These are phyloP conservation scores for Aspergillus neotritici DNA, from an alignment of 2,329 filamentous ascomycete species.

Conservation along the genomic window DNA sequence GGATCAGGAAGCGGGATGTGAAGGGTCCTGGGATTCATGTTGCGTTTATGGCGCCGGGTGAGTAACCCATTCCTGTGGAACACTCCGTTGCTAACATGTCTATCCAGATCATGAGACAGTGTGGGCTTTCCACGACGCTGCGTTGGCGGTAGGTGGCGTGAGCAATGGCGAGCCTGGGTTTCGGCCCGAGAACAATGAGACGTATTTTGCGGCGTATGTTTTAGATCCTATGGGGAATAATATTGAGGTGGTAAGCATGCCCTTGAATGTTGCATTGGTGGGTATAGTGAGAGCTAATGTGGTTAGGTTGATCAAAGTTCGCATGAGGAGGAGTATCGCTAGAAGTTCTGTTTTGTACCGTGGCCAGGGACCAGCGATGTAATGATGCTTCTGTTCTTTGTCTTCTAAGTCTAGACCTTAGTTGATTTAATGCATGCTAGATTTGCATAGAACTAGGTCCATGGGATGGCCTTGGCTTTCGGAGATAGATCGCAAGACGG, in stretches of 20 bases:
- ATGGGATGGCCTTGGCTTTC: too few relatives aligned
- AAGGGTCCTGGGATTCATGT: slow-evolving; percentile 15
- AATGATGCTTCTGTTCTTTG: too few relatives aligned
- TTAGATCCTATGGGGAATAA: slow-evolving; percentile 50
- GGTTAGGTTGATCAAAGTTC: too few relatives aligned
- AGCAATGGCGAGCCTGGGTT: slow-evolving; percentile 48
- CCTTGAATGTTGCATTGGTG: too few relatives aligned
- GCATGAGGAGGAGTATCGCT: too few relatives aligned
- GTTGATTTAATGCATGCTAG: too few relatives aligned
- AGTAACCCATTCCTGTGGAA: slow-evolving; percentile 1
- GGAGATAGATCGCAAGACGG: too few relatives aligned
- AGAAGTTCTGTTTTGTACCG: too few relatives aligned
- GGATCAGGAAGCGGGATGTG: slow-evolving; percentile 18
- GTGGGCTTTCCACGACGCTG: slow-evolving; percentile 43
- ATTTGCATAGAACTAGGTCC: too few relatives aligned
- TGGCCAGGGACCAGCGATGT: too few relatives aligned
- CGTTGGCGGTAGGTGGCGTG: slow-evolving; percentile 41
- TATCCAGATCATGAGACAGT: slow-evolving; percentile 41
- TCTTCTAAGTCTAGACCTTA: too few relatives aligned
- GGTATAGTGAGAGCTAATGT: too few relatives aligned
- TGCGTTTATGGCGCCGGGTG: slow-evolving; percentile 22
- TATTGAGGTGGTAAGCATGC: slow-evolving; percentile 37
- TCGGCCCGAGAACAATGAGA: slow-evolving; percentile 40
- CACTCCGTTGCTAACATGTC: background rate
- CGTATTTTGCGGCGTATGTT: slow-evolving; percentile 50